phyloP scores from a whole-genome alignment of 2,329 filamentous ascomycete genomes.

The Dryadomyces sulphureus region DNA sequence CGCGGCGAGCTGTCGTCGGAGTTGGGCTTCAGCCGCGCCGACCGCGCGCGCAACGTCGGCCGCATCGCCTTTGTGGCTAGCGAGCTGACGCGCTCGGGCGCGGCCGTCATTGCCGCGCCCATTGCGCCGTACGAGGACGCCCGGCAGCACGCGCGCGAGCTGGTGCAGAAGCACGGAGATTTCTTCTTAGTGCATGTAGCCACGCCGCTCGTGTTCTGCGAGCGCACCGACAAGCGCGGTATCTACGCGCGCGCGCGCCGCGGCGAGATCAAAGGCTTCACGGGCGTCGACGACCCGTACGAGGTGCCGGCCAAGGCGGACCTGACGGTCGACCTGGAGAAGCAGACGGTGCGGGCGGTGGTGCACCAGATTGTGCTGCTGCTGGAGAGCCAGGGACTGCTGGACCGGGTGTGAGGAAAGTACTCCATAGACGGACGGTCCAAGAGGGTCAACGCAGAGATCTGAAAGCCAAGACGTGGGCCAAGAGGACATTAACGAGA shows the following conservation, averaged over 20 bases:
- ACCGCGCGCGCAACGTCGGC: slow-evolving; percentile 87
- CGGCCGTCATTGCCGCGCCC: slow-evolving; percentile 89
- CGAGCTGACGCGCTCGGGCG: slow-evolving; percentile 83
- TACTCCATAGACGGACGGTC: no score
- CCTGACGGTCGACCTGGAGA: slow-evolving; percentile 70
- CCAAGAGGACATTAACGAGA: no score
- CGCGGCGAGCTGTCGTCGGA: slow-evolving; percentile 86
- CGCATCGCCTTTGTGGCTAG: slow-evolving; percentile 94
- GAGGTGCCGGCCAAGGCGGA: slow-evolving; percentile 72
- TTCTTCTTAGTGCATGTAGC: slow-evolving; percentile 95
- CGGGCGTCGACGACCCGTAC: slow-evolving; percentile 94
- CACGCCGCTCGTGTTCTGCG: slow-evolving; percentile 79
- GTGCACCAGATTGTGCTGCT: slow-evolving; percentile 94
- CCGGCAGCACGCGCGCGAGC: slow-evolving; percentile 63
- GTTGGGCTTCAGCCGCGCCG: slow-evolving; percentile 84
- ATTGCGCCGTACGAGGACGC: slow-evolving; percentile 84
- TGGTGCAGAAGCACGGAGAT: slow-evolving; percentile 74
- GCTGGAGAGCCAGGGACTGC: slow-evolving; percentile 75
- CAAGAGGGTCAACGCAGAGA: no score
- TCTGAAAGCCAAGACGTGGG: no score
- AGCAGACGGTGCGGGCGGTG: slow-evolving; percentile 77
- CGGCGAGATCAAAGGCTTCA: slow-evolving; percentile 96
- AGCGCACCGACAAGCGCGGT: slow-evolving; percentile 88
- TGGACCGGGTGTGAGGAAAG: slow-evolving; percentile 69
- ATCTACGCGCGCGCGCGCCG: slow-evolving; percentile 72